Base-by-base conservation (phyloP, 139 green algal species). In the Micromonas pusilla region DNA sequence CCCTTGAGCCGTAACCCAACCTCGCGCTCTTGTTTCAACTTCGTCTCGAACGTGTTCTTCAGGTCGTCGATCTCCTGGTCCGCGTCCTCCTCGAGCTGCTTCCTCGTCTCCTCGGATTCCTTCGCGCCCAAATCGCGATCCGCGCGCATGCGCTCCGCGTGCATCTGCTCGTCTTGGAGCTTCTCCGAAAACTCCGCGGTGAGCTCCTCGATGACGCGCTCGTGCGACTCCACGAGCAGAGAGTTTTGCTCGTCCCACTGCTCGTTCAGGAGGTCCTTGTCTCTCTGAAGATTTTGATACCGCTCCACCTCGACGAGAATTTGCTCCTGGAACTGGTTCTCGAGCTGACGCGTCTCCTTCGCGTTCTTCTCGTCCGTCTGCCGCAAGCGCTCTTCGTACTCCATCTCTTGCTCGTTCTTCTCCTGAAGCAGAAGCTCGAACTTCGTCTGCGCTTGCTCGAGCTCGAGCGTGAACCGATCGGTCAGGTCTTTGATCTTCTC, bases 61-160 rank as follows among this genome's bases (percentile, higher is more conserved):
- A 78, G 53, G 21, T 78, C n/a, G 3, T 78, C 91, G 75, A 96
- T 94, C 85, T 97, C 91, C 1, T 85, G 32, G 83, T 97, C 92
- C 26, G 89, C 88, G 72, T 96, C 91, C 77, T 97, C 90, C 81
- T 97, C 91, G 79, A 96, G 84, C 86, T 96, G 91, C 21, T 85
- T 84, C 85, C 91, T 90, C 73, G 92, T 89, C 84, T 97, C 87
- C n/a, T 86, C 76, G n/a, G 73, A 83, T 77, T 88, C 84, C 25
- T 66, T 45, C 60, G 63, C 70, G 1, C 23, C 30, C 4, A 79
- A 76, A 2, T 86, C 77, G 62, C 80, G 82, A 73, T 93, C 84
- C 60, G 76, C 81, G 76, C 88, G 84, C 79, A 93, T 79, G 33
- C 79, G 75, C 72, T 92, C 85, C 60, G 91, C 80, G 26, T 86